phyloP scores from a whole-genome alignment of 1,139 yeast genomes.

The Diutina rugosa region DNA sequence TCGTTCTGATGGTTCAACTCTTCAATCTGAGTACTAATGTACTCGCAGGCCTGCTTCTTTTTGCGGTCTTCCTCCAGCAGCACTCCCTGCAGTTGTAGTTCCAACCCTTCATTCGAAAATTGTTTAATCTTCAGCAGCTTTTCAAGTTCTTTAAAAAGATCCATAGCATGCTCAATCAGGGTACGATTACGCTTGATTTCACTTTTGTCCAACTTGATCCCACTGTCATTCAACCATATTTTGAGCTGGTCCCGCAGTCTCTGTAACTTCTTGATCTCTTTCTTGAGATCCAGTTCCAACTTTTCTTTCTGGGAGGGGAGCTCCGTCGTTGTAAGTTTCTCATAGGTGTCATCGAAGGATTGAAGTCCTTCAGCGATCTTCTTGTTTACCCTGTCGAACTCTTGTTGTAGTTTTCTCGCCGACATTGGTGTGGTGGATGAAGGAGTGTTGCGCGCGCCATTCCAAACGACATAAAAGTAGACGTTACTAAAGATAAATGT shows the following conservation, averaged over 20 bases:
- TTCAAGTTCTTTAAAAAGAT: constrained; percentile 89
- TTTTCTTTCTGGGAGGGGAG: constrained; percentile 38
- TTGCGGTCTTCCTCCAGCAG: constrained; percentile 37
- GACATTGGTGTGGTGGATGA: constrained; percentile 18
- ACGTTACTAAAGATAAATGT: background rate
- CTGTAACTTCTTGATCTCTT: constrained; percentile 9
- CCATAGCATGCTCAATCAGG: constrained; percentile 76
- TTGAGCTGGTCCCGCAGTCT: constrained; percentile 9
- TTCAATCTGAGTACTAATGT: constrained; percentile 64
- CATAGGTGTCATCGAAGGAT: constrained; percentile 78
- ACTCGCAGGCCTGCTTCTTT: constrained; percentile 62
- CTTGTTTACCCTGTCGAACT: constrained; percentile 91
- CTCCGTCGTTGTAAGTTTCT: constrained; percentile 71
- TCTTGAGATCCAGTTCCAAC: constrained; percentile 9
- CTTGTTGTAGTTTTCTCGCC: constrained; percentile 43
- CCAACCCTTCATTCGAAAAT: constrained; percentile 87
- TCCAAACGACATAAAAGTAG: background rate
- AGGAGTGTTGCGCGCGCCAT: background rate
- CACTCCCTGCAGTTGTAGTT: constrained; percentile 28
- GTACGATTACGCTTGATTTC: constrained; percentile 67
- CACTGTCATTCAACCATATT: constrained; percentile 55
- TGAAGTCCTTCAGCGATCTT: constrained; percentile 90
- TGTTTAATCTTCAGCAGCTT: constrained; percentile 93
- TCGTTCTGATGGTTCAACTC: constrained; percentile 79
- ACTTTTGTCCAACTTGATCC: constrained; percentile 78